Evolutionary conservation across 352 stramenopile species (phyloP).

Genomic region (Globisporangium recalcitrans): DNA sequence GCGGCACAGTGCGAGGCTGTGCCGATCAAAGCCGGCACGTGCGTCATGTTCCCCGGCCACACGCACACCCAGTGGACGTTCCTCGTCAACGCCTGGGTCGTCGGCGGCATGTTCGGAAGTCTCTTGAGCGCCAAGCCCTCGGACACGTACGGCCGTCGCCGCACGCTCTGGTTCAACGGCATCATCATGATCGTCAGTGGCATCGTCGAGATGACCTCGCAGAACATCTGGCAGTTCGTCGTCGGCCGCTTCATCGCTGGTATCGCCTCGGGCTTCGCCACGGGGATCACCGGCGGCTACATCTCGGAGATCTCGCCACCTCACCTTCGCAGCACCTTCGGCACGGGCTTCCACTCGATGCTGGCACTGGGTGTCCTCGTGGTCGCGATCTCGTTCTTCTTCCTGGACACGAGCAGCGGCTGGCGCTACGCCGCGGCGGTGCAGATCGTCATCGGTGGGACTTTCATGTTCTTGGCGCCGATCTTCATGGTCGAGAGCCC

Average conservation of each 20-base stretch:
- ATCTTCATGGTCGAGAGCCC: slow-evolving; percentile 52
- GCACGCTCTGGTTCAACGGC: slow-evolving; percentile 21
- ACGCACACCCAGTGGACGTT: slow-evolving; percentile 37
- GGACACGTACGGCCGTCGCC: slow-evolving; percentile 36
- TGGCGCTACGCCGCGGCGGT: slow-evolving; percentile 63
- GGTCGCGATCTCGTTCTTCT: slow-evolving; percentile 49
- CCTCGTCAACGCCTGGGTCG: slow-evolving; percentile 45
- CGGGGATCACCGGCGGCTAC: slow-evolving; percentile 35
- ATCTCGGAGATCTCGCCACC: slow-evolving; percentile 46
- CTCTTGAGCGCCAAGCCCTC: slow-evolving; percentile 28
- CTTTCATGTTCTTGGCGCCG: slow-evolving; percentile 36
- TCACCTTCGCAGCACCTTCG: slow-evolving; percentile 33
- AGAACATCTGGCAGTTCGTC: slow-evolving; percentile 21
- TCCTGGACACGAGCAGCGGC: slow-evolving; percentile 38
- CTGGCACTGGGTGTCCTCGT: slow-evolving; percentile 40
- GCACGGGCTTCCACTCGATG: slow-evolving; percentile 27
- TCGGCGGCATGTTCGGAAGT: slow-evolving; percentile 41
- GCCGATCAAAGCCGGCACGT: slow-evolving; percentile 27
- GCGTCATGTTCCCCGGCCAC: slow-evolving; percentile 35
- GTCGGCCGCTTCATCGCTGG: slow-evolving; percentile 35
- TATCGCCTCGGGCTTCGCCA: slow-evolving; percentile 40
- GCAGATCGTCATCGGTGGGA: slow-evolving; percentile 35
- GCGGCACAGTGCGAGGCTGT: slow-evolving; percentile 35
- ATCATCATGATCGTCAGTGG: slow-evolving; percentile 17
- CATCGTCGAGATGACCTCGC: slow-evolving; percentile 17